A percentile compares a stretch with the other conserved stretches of the same genome.
These are phyloP conservation scores for Mortierella sp. DNA, from an alignment of 371 early-diverging fungal species.

Conservation along the genomic window DNA sequence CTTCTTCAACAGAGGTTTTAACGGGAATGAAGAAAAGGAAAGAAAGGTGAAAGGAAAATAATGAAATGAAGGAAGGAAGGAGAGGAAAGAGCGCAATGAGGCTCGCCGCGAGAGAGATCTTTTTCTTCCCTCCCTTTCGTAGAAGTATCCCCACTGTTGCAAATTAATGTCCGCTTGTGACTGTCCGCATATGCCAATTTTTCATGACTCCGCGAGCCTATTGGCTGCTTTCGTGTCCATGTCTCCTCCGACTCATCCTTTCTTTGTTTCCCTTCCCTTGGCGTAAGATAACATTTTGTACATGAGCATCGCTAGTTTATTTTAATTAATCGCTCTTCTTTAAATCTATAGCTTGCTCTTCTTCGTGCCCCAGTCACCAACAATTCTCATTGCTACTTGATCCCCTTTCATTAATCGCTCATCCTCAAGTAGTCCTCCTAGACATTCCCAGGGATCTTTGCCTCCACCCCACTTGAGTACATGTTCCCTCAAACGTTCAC, in stretches of 20 bases:
- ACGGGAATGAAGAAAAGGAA: background rate
- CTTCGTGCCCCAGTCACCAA: constrained; percentile 78
- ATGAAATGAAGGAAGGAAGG: constrained; percentile 2
- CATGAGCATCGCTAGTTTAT: background rate
- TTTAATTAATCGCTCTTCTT: background rate
- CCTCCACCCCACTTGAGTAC: constrained; percentile 95
- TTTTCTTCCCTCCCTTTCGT: constrained; percentile 1
- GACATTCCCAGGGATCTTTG: constrained; percentile 89
- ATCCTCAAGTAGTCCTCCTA: constrained; percentile 79
- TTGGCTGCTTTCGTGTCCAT: background rate
- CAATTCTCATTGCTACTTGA: constrained; percentile 77
- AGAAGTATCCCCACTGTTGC: background rate
- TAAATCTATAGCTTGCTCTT: constrained; percentile 7
- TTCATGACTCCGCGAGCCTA: constrained; percentile 6
- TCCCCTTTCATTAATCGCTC: constrained; percentile 73
- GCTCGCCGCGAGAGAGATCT: background rate
- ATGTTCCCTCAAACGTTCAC: constrained; percentile 77
- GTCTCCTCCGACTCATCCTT: background rate
- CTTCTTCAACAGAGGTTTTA: background rate
- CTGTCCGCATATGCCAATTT: background rate
- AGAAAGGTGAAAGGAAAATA: background rate
- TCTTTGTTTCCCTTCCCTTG: background rate
- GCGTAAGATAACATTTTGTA: background rate
- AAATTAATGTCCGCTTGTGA: background rate
- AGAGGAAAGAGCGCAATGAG: background rate